Percentiles rank a stretch among this genome's conserved stretches.
phyloP scores from a whole-genome alignment of 192 early-diverging fungal species.

The Coemansia guatemalensis region DNA sequence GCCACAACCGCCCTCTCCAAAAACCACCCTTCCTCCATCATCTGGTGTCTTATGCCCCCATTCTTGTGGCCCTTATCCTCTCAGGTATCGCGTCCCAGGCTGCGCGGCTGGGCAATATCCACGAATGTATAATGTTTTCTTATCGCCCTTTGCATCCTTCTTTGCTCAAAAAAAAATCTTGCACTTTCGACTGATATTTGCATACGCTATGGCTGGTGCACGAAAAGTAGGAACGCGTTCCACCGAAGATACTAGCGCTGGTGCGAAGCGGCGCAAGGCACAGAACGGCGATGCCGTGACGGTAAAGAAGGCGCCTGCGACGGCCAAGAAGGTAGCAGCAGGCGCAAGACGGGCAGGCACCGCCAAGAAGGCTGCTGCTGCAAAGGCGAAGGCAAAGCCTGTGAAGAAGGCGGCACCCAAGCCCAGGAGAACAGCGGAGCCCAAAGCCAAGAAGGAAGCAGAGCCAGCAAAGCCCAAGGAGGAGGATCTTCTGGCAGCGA shows the following conservation, averaged over 20 bases:
- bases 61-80: no score
- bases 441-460: slow-evolving; percentile 4
- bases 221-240: slow-evolving; percentile 31
- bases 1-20: no score
- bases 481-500: slow-evolving; percentile 1
- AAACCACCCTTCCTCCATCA: no score
- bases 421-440: slow-evolving; percentile 7
- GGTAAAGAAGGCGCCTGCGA: slow-evolving; percentile 7
- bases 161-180: not conserved
- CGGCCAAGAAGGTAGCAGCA: slow-evolving; percentile 13
- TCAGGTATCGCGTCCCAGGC: no score
- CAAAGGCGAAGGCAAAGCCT: slow-evolving; percentile 5
- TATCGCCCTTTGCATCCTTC: not conserved
- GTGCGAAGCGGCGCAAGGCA: slow-evolving; percentile 39
- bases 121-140: no score
- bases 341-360: not conserved
- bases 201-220: not conserved
- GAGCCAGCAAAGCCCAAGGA: not conserved
- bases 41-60: no score
- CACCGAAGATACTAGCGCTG: slow-evolving; percentile 24
- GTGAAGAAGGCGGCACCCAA: slow-evolving; percentile 18
- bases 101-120: no score
- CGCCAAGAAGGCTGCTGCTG: slow-evolving; percentile 17
- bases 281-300: slow-evolving; percentile 17
- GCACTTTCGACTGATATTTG: not conserved